These are phyloP conservation scores for Furculomyces boomerangus DNA, from an alignment of 371 early-diverging fungal genomes.

Conservation along the genomic window DNA sequence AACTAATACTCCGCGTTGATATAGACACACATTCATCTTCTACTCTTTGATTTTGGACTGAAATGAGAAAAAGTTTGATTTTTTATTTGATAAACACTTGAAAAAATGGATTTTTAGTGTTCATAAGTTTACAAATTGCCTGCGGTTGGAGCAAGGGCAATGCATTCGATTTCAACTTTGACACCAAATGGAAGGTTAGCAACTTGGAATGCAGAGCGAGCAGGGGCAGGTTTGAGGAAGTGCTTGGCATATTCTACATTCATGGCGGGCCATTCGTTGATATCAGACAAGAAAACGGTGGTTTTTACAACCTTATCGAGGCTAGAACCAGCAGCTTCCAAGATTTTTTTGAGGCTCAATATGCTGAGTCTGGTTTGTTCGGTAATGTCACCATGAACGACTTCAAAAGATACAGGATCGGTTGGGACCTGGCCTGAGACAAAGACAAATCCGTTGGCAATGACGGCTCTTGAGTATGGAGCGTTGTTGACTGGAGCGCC, in stretches of 20 bases:
- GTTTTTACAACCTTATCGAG: slow-evolving; percentile 73
- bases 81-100: too few species aligned
- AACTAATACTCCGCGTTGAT: too few species aligned
- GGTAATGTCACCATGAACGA: slow-evolving; percentile 41
- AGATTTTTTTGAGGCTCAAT: slow-evolving; percentile 52
- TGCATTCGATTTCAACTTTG: slow-evolving; percentile 77
- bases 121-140: too few species aligned
- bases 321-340: slow-evolving; percentile 53
- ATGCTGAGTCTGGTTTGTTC: slow-evolving; percentile 42
- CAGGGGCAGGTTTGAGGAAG: slow-evolving; percentile 52
- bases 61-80: too few species aligned
- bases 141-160: slow-evolving; percentile 32
- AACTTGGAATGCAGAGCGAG: slow-evolving; percentile 78
- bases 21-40: too few species aligned
- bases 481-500: background rate
- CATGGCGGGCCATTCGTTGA: slow-evolving; percentile 73
- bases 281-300: slow-evolving; percentile 76
- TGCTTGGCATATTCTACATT: slow-evolving; percentile 63
- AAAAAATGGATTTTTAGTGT: too few species aligned
- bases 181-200: slow-evolving; percentile 77
- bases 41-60: too few species aligned
- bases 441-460: slow-evolving; percentile 67
- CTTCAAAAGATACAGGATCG: slow-evolving; percentile 35
- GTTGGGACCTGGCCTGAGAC: slow-evolving; percentile 67
- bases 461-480: slow-evolving; percentile 20